Evolutionary conservation across 106 monocot genomes (phyloP).

Genomic region (Ottelia alismoides): DNA sequence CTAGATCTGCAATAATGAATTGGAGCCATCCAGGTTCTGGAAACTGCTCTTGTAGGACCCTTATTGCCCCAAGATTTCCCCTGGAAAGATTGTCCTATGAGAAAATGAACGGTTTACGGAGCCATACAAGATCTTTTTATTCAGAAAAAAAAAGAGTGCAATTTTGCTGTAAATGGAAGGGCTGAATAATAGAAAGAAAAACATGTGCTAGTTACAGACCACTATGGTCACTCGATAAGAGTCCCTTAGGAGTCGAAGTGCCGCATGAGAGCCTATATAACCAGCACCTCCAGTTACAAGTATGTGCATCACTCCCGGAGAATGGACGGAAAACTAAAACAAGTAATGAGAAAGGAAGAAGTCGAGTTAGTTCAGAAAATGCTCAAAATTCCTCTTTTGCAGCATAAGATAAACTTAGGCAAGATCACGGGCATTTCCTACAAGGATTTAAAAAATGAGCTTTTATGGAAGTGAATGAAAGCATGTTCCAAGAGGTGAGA

Average conservation of each 20-base stretch:
- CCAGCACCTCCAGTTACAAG: too few species aligned
- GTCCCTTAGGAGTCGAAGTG: conserved; percentile 56
- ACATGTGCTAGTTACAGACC: conserved; percentile 31
- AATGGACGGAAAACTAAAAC: conserved; percentile 40
- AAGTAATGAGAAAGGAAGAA: too few species aligned
- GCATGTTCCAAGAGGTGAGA: too few species aligned
- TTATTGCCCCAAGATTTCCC: conserved; percentile 64
- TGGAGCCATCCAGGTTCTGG: conserved; percentile 52
- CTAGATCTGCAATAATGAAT: conserved; percentile 60
- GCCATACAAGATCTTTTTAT: too few species aligned
- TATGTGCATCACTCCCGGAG: conserved; percentile 51
- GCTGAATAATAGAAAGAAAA: not conserved
- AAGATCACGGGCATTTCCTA: too few species aligned
- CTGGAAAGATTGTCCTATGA: conserved; percentile 62
- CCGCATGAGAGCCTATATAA: conserved; percentile 75
- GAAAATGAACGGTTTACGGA: too few species aligned
- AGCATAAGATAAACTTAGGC: not conserved
- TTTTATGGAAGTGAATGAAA: too few species aligned
- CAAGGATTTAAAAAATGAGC: too few species aligned
- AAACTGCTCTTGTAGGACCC: conserved; percentile 55
- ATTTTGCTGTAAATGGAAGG: not conserved
- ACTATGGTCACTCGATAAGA: conserved; percentile 70
- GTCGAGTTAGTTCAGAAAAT: too few species aligned
- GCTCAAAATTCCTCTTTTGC: too few species aligned
- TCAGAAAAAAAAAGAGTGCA: not conserved